A percentile compares a stretch with the other conserved stretches of the same genome.
These are phyloP conservation scores for Pythium vanterpoolii DNA, from an alignment of 352 stramenopile species.

Conservation along the genomic window DNA sequence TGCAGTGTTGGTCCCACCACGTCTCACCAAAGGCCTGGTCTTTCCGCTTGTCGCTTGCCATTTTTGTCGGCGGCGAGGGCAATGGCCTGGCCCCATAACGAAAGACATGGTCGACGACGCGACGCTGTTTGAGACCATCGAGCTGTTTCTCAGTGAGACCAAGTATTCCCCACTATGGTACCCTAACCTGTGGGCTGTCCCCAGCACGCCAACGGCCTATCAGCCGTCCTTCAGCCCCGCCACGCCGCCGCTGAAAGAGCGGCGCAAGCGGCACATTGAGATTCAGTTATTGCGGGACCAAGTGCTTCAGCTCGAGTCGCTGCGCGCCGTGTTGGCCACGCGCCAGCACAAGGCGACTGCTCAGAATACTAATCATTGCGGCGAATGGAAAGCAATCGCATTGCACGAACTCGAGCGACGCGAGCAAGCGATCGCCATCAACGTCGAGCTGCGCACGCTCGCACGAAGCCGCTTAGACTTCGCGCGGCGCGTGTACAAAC, in stretches of 20 bases:
- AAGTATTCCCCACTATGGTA: background rate
- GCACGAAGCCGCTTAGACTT: background rate
- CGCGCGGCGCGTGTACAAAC: background rate
- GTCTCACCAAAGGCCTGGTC: background rate
- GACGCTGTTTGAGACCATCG: background rate
- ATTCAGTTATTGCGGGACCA: slow-evolving; percentile 2
- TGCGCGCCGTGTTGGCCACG: background rate
- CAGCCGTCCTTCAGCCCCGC: background rate
- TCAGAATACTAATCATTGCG: background rate
- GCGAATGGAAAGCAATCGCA: background rate
- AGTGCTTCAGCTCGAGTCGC: background rate
- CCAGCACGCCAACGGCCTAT: too few relatives aligned
- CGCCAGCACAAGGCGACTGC: background rate
- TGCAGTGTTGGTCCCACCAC: background rate
- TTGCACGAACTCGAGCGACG: background rate
- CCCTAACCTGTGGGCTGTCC: too few relatives aligned
- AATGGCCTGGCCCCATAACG: background rate
- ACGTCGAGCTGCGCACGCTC: slow-evolving; percentile 3
- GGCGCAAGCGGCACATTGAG: background rate
- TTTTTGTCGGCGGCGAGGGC: too few relatives aligned
- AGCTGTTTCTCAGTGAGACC: background rate
- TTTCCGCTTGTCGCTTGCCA: too few relatives aligned
- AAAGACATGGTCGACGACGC: background rate
- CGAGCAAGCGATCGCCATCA: background rate
- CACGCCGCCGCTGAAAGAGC: background rate